These are phyloP conservation scores for Stagonosporopsis tanaceti DNA, from an alignment of 2,329 filamentous ascomycete genomes.

Conservation along the genomic window DNA sequence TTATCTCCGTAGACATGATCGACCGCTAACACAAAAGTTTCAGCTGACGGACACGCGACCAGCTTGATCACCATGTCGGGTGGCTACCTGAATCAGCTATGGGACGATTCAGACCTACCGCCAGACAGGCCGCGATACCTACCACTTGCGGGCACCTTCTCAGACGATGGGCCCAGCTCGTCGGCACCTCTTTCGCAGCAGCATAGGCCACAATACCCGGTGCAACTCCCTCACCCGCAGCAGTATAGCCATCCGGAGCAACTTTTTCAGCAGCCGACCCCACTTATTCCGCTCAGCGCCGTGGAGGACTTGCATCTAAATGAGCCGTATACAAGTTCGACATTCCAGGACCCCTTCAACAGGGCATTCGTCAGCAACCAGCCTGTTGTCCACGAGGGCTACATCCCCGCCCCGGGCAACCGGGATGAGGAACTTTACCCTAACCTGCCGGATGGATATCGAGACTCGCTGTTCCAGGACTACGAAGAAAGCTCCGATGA, in stretches of 20 bases:
- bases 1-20: slow-evolving; percentile 27
- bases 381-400: slow-evolving; percentile 51
- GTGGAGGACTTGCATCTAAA: slow-evolving; percentile 31
- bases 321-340: slow-evolving; percentile 20
- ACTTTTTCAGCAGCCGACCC: slow-evolving; percentile 27
- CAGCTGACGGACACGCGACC: slow-evolving; percentile 21
- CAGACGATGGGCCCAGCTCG: slow-evolving; percentile 23
- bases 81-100: slow-evolving; percentile 31
- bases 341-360: slow-evolving; percentile 35
- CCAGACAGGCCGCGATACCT: slow-evolving; percentile 28
- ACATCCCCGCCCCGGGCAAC: slow-evolving; percentile 47
- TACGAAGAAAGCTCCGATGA: slow-evolving; percentile 40
- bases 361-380: slow-evolving; percentile 34
- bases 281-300: slow-evolving; percentile 33
- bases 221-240: slow-evolving; percentile 24
- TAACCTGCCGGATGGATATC: slow-evolving; percentile 28
- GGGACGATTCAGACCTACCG: slow-evolving; percentile 27
- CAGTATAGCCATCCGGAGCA: slow-evolving; percentile 30
- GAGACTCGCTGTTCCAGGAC: slow-evolving; percentile 30
- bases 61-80: slow-evolving; percentile 31
- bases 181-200: slow-evolving; percentile 16
- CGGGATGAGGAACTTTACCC: slow-evolving; percentile 47
- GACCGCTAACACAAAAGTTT: slow-evolving; percentile 22
- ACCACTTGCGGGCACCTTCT: slow-evolving; percentile 32
- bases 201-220: slow-evolving; percentile 19